These are phyloP conservation scores for Aspergillus neotritici DNA, from an alignment of 2,329 filamentous ascomycete genomes.

Conservation along the genomic window DNA sequence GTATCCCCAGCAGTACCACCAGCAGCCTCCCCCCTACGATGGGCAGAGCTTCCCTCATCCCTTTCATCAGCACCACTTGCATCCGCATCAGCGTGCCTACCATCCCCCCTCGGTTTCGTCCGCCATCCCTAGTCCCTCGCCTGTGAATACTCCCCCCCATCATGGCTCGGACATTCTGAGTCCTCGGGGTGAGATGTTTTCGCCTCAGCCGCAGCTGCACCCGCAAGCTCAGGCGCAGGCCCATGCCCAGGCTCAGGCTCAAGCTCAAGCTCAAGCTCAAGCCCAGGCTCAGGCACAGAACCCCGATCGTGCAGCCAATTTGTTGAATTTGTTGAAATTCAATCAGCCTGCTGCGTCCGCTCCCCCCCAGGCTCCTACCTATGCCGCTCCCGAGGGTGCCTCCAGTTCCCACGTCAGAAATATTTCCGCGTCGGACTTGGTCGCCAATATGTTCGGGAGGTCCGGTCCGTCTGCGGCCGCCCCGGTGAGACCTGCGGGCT, in stretches of 20 bases:
- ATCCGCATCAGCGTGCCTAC: conserved; percentile 37
- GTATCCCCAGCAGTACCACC: conserved; percentile 20
- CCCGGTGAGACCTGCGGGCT: conserved; percentile 15
- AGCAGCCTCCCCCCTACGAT: conserved; percentile 27
- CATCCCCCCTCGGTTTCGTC: conserved; percentile 55
- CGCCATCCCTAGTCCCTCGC: conserved; percentile 52
- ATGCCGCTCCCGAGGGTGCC: conserved; percentile 19
- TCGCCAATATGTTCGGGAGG: conserved; percentile 51
- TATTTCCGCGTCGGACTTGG: conserved; percentile 53
- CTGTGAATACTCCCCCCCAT: conserved; percentile 49
- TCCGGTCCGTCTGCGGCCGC: conserved; percentile 27
- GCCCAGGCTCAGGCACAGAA: conserved; percentile 35
- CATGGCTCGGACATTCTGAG: conserved; percentile 56
- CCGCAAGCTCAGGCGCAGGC: conserved; percentile 28
- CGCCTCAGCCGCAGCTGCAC: conserved; percentile 33
- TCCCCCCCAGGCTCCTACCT: conserved; percentile 16
- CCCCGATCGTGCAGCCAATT: conserved; percentile 49
- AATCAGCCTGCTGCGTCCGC: conserved; percentile 42
- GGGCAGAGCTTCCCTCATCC: conserved; percentile 29
- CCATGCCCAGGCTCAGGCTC: too few species aligned
- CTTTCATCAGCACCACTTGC: neutral
- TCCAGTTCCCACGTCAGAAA: conserved; percentile 29
- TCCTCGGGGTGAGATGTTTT: conserved; percentile 41
- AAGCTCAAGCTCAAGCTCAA: conserved; percentile 30
- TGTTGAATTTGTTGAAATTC: conserved; percentile 63